A percentile compares a stretch with the other conserved stretches of the same genome.
phyloP scores from a whole-genome alignment of 768 basidiomycete species.

The Lactarius sp. region DNA sequence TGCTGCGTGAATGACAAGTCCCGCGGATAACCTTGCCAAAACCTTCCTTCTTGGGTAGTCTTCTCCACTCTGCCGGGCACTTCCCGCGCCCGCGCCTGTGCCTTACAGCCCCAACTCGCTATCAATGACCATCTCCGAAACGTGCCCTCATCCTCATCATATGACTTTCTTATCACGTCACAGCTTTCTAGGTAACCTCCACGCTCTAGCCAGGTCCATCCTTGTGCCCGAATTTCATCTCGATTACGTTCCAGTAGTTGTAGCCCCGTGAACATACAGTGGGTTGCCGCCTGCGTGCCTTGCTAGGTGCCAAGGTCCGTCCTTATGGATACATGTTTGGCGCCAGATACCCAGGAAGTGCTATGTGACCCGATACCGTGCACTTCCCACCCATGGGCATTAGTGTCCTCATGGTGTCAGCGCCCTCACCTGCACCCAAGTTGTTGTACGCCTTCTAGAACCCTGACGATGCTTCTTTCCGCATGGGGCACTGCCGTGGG shows the following conservation, averaged over 20 bases:
- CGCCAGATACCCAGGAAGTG: slow-evolving; percentile 7
- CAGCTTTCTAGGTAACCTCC: slow-evolving; percentile 10
- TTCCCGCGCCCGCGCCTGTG: background rate
- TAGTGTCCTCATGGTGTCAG: slow-evolving; percentile 23
- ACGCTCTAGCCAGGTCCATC: background rate
- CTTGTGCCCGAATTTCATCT: slow-evolving; percentile 1
- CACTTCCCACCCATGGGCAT: slow-evolving; percentile 19
- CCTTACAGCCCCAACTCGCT: slow-evolving; percentile 12
- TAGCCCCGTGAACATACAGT: background rate
- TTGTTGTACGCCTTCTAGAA: slow-evolving; percentile 18
- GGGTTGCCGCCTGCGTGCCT: slow-evolving; percentile 6
- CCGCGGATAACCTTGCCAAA: slow-evolving; percentile 1
- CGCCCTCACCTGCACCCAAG: slow-evolving; percentile 16
- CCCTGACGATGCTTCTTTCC: slow-evolving; percentile 9
- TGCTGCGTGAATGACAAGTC: background rate
- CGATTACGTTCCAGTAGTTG: slow-evolving; percentile 1
- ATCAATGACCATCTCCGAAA: slow-evolving; percentile 23
- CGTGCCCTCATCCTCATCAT: slow-evolving; percentile 16
- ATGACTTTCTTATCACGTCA: slow-evolving; percentile 21
- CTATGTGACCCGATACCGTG: slow-evolving; percentile 10
- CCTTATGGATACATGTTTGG: slow-evolving; percentile 10
- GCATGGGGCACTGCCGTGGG: slow-evolving; percentile 22
- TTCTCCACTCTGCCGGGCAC: background rate
- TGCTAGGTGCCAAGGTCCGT: background rate
- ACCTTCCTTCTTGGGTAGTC: slow-evolving; percentile 4